Conservation (phyloP, 192 early-diverging fungal genomes). For the Pilaira anomala region DNA sequence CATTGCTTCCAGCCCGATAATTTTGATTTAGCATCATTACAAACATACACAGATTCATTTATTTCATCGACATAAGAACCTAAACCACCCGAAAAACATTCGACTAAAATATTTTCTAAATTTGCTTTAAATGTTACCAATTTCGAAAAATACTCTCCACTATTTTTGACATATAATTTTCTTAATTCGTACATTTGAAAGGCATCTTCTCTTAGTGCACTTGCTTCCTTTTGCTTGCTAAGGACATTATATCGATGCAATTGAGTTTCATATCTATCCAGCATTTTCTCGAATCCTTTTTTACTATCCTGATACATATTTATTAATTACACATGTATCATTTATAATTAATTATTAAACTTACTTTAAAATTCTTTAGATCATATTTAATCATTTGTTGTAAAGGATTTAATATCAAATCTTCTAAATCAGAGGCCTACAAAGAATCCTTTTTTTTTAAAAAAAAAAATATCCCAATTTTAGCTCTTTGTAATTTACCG, state of each 20-base stretch:
- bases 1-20: constrained; percentile 39
- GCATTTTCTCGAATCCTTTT: constrained; percentile 44
- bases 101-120: constrained; percentile 45
- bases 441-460: not conserved
- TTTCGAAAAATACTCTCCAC: constrained; percentile 53
- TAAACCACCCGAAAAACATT: constrained; percentile 45
- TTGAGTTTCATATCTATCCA: constrained; percentile 61
- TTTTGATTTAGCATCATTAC: constrained; percentile 27
- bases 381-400: constrained; percentile 57
- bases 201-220: constrained; percentile 65
- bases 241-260: constrained; percentile 54
- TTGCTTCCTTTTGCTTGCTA: constrained; percentile 64
- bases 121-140: constrained; percentile 55
- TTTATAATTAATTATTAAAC: not conserved
- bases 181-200: constrained; percentile 65
- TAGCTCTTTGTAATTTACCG: constrained; percentile 28
- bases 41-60: constrained; percentile 34
- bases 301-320: constrained; percentile 34
- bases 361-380: constrained; percentile 61
- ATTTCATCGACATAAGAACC: constrained; percentile 40
- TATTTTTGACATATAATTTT: constrained; percentile 56
- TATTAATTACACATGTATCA: constrained; percentile 4
- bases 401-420: constrained; percentile 57
- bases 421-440: constrained; percentile 58
- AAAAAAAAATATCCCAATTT: not conserved